Conservation (phyloP, 768 basidiomycete species). For the Lentinus brumalis region DNA sequence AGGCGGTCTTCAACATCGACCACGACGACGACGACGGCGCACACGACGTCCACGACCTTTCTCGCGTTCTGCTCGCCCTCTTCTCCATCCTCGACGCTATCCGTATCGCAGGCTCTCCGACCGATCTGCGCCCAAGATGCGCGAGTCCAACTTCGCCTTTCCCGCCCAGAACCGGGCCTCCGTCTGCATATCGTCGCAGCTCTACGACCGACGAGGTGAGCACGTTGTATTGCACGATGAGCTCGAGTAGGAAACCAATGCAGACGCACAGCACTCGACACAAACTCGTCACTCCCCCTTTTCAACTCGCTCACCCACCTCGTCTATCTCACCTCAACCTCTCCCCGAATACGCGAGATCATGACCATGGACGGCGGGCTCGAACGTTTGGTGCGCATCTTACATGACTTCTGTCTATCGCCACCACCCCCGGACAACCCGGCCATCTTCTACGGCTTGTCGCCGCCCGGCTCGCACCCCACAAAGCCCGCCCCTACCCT, state of each 20-base stretch:
- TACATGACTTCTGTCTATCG: slow-evolving; percentile 84
- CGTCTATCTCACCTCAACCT: slow-evolving; percentile 94
- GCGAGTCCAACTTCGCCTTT: slow-evolving; percentile 94
- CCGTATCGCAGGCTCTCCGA: not conserved
- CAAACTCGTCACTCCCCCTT: slow-evolving; percentile 62
- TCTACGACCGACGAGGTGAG: slow-evolving; percentile 91
- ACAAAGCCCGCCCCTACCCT: slow-evolving; percentile 60
- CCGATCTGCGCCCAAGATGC: slow-evolving; percentile 51
- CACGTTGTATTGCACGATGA: slow-evolving; percentile 28
- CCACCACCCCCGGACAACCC: slow-evolving; percentile 84
- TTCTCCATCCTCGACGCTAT: not conserved
- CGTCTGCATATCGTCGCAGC: slow-evolving; percentile 90
- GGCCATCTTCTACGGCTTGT: slow-evolving; percentile 73
- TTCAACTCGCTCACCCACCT: slow-evolving; percentile 96
- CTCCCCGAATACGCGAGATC: slow-evolving; percentile 96
- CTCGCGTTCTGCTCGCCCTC: slow-evolving; percentile 4
- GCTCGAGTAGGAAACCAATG: not conserved
- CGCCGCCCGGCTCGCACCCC: slow-evolving; percentile 60
- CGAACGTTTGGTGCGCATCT: slow-evolving; percentile 90
- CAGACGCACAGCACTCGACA: slow-evolving; percentile 45
- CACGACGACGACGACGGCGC: slow-evolving; percentile 19
- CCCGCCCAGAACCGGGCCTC: slow-evolving; percentile 94
- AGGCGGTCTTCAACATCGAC: slow-evolving; percentile 28
- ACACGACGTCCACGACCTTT: slow-evolving; percentile 18
- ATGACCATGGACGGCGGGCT: slow-evolving; percentile 98